A percentile compares a stretch with the other conserved stretches of the same genome.
phyloP scores from a whole-genome alignment of 352 stramenopile genomes.

The Phytophthora meadii region DNA sequence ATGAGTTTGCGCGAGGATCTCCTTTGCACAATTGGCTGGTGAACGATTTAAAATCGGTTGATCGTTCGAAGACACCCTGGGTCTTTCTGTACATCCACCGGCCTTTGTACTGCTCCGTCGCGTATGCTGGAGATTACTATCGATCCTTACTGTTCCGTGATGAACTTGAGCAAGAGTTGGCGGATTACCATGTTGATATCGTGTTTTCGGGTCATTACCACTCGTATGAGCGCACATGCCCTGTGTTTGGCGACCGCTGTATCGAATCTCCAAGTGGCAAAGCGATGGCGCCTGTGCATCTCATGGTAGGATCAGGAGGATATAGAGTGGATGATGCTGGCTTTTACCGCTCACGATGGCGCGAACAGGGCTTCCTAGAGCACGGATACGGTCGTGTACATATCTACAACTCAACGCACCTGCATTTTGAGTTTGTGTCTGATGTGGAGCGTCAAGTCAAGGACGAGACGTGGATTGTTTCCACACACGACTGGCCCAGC shows the following conservation, averaged over 20 bases:
- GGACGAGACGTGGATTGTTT: slow-evolving; percentile 57
- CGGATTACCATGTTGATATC: slow-evolving; percentile 58
- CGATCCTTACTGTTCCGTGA: slow-evolving; percentile 48
- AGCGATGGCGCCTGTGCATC: slow-evolving; percentile 57
- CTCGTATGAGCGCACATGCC: slow-evolving; percentile 68
- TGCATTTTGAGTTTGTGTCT: slow-evolving; percentile 63
- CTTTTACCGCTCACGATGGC: slow-evolving; percentile 48
- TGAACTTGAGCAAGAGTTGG: slow-evolving; percentile 55
- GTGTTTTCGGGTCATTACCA: slow-evolving; percentile 71
- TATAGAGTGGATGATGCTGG: slow-evolving; percentile 45
- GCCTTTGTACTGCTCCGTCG: slow-evolving; percentile 65
- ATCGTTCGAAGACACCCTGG: slow-evolving; percentile 66
- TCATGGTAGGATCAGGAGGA: slow-evolving; percentile 61
- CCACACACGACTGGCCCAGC: slow-evolving; percentile 53
- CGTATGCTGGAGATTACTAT: slow-evolving; percentile 47
- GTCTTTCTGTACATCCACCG: slow-evolving; percentile 69
- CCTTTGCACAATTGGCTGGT: slow-evolving; percentile 60
- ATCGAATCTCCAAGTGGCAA: slow-evolving; percentile 40
- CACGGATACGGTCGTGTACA: slow-evolving; percentile 65
- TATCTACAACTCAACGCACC: slow-evolving; percentile 61
- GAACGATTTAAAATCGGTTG: slow-evolving; percentile 51
- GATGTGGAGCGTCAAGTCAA: slow-evolving; percentile 40
- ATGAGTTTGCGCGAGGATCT: slow-evolving; percentile 57
- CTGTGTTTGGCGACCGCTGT: slow-evolving; percentile 60
- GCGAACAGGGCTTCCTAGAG: slow-evolving; percentile 41